A percentile compares a stretch with the other conserved stretches of the same genome.
Evolutionary conservation across 1,284 basidiomycete species (phyloP).

Genomic region (Chondrostereum purpureum): DNA sequence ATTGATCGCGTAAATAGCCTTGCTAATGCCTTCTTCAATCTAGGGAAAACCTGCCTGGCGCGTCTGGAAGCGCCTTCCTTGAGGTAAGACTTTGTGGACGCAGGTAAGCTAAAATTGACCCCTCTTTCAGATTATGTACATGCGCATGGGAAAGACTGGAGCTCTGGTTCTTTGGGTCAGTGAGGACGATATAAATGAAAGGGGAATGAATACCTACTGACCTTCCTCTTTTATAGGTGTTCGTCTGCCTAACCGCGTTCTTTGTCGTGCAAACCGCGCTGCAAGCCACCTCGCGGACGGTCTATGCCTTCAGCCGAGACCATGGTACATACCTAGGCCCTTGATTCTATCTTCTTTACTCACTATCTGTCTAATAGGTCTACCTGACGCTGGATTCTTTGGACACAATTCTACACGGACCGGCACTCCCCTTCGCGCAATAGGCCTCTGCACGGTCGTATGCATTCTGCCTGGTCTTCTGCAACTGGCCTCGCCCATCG

Average conservation of each 20-base stretch:
- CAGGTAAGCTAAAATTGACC: neutral
- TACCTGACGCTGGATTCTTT: constrained; percentile 81
- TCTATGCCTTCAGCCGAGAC: constrained; percentile 90
- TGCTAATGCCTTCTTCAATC: constrained; percentile 2
- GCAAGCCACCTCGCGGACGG: constrained; percentile 82
- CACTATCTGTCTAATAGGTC: constrained; percentile 29
- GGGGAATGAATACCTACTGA: neutral
- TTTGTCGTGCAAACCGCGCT: constrained; percentile 78
- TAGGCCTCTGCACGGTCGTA: constrained; percentile 72
- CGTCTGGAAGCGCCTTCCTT: constrained; percentile 65
- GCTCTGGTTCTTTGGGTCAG: constrained; percentile 72
- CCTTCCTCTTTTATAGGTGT: constrained; percentile 30
- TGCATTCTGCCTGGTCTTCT: constrained; percentile 70
- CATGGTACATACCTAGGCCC: constrained; percentile 36
- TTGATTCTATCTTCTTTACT: constrained; percentile 1
- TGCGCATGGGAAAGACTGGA: constrained; percentile 67
- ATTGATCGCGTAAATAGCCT: neutral
- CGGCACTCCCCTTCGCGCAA: constrained; percentile 76
- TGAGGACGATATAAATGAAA: neutral
- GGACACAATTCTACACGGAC: constrained; percentile 61
- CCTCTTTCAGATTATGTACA: constrained; percentile 56
- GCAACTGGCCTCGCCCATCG: constrained; percentile 71
- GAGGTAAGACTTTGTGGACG: constrained; percentile 31
- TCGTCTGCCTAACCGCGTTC: constrained; percentile 77
- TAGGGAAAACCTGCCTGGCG: constrained; percentile 57